phyloP scores from a whole-genome alignment of 2,329 filamentous ascomycete genomes.

The Geosmithia putterillii region DNA sequence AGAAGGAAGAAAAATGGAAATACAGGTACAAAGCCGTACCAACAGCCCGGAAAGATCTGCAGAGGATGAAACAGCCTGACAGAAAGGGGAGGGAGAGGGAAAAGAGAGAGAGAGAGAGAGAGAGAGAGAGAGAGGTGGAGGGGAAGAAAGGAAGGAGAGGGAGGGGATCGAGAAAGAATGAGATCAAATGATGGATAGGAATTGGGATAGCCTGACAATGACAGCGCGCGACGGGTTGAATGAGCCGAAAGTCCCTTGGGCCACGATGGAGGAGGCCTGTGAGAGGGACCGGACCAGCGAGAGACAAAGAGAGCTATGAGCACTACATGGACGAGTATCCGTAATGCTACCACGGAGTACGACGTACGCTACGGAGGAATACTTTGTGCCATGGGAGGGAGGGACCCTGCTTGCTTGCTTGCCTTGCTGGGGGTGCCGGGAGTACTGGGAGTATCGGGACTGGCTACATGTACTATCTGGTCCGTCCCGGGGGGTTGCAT shows the following conservation, averaged over 20 bases:
- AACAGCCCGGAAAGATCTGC: no score
- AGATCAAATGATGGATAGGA: no score
- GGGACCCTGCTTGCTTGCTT: not conserved
- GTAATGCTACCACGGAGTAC: not conserved
- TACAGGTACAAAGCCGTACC: no score
- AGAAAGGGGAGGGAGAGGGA: not conserved
- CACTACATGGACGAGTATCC: no score
- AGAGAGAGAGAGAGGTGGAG: not conserved
- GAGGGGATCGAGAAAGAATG: not conserved
- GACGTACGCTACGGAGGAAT: not conserved
- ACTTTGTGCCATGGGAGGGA: not conserved
- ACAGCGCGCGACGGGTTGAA: no score
- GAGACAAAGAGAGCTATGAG: no score
- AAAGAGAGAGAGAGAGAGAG: not conserved
- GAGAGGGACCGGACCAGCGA: no score
- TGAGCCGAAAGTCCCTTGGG: no score
- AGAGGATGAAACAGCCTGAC: not conserved
- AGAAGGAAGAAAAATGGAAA: not conserved
- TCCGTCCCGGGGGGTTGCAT: not conserved
- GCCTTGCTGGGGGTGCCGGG: no score
- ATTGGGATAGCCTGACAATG: no score
- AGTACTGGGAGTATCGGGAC: not conserved
- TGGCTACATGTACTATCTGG: not conserved
- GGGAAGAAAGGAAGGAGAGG: no score
- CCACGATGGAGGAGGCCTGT: no score